These are phyloP conservation scores for Yarrowia bubula DNA, from an alignment of 805 yeast genomes.

Conservation along the genomic window DNA sequence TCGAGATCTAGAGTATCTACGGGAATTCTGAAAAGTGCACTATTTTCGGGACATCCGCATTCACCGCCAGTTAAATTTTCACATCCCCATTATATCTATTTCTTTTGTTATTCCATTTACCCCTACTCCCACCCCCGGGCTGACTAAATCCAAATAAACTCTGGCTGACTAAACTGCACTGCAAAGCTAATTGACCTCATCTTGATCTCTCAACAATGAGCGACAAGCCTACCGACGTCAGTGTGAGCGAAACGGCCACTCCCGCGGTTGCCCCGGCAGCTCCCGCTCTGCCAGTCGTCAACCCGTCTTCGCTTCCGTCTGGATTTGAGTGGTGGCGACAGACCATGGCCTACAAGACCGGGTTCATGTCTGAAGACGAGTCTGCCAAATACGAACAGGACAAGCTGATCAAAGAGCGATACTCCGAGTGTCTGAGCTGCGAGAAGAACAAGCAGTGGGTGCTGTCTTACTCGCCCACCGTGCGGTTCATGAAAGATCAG, in stretches of 20 bases:
- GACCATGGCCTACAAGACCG: constrained; percentile 66
- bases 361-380: constrained; percentile 58
- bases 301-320: constrained; percentile 4
- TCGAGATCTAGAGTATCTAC: neutral
- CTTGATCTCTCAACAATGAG: neutral
- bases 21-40: neutral
- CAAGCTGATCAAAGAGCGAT: constrained; percentile 44
- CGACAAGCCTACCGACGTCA: neutral
- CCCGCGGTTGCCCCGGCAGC: neutral
- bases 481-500: constrained; percentile 81
- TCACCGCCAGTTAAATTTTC: neutral
- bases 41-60: neutral
- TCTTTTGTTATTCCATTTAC: too few relatives aligned
- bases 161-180: neutral
- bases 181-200: neutral
- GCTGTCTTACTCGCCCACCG: constrained; percentile 69
- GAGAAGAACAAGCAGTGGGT: constrained; percentile 78
- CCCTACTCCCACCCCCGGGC: too few relatives aligned
- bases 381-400: constrained; percentile 58
- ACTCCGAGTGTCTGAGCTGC: constrained; percentile 64
- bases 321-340: constrained; percentile 85
- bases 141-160: too few relatives aligned
- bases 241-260: neutral
- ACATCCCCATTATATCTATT: neutral
- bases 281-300: constrained; percentile 9